Percentiles rank a stretch among this genome's conserved stretches.
These are phyloP conservation scores for Cnidoscolus chayamansa DNA, from an alignment of 441 rosid genomes.

Conservation along the genomic window DNA sequence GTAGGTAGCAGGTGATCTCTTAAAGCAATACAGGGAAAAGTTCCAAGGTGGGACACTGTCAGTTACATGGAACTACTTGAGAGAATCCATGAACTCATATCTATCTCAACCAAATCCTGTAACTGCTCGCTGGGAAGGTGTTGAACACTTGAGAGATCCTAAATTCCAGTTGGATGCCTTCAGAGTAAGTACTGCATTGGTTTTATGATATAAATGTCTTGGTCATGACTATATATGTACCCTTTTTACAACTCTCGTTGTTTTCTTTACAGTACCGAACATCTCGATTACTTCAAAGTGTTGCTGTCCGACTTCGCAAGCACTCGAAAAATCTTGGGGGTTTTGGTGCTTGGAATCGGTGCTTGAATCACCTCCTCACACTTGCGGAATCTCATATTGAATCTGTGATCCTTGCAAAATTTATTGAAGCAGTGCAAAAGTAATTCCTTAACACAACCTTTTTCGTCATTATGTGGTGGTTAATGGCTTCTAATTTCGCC, in stretches of 20 bases:
- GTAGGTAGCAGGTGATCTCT: constrained; percentile 87
- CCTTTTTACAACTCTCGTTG: not conserved
- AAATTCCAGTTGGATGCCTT: constrained; percentile 95
- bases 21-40: constrained; percentile 86
- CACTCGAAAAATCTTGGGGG: constrained; percentile 73
- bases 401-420: constrained; percentile 85
- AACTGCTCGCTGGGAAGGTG: constrained; percentile 88
- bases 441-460: constrained; percentile 31
- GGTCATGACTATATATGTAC: not conserved
- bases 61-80: constrained; percentile 92
- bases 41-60: constrained; percentile 90
- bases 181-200: constrained; percentile 51
- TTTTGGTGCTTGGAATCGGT: constrained; percentile 98
- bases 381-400: constrained; percentile 97
- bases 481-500: constrained; percentile 21
- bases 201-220: constrained; percentile 13
- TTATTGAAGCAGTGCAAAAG: constrained; percentile 87
- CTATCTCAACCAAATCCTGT: constrained; percentile 95
- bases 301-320: constrained; percentile 71
- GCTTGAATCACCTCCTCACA: constrained; percentile 94
- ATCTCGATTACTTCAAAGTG: constrained; percentile 86
- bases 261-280: constrained; percentile 74
- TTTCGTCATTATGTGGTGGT: not conserved
- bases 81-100: constrained; percentile 91
- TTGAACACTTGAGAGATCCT: constrained; percentile 87